Base-by-base conservation (phyloP, 106 monocot genomes). In the Xerophyta viscosa region DNA sequence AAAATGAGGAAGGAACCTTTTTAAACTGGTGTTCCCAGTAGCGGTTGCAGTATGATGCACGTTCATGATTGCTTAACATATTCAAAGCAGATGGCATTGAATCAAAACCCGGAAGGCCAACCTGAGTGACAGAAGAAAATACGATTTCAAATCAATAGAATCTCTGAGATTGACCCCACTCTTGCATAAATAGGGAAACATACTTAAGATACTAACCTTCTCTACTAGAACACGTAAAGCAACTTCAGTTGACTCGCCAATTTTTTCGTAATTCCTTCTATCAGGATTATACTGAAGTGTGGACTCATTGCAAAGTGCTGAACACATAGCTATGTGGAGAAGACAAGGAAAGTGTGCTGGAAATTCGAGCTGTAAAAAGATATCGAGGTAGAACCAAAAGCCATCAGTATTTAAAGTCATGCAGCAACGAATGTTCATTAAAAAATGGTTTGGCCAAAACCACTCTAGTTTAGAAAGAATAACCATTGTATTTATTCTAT, bases 41-140 rank as follows among this genome's bases (percentile, higher is more conserved):
- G 50, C 65, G 84, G 56, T 98, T 98, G 68, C 98, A 98, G 56
- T 90, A 98, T 56, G 90, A 82, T 61, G 90, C 89, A 3, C 98
- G 86, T 63, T 98, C 98, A 60, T 86, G 86, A 45, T 98, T 98
- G 27, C 59, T 80, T 42, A 98, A 57, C 82, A 98, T 82, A 60
- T 76, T 86, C 46, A 98, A 55, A 61, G 98, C 90, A 46, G 89
- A 82, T 66, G 90, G 98, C 98, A 98, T 98, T 48, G 98, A 98
- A 72, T 98, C 85, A 98, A 98, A 98, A 71, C 98, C 98, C 66
- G 98, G 98, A 66, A 98, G 90, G 21, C 98, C 98, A 58, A 98
- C 90, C 98, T 98, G n/a, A n/a, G n/a, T n/a, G n/a, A n/a, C n/a
- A n/a, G n/a, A n/a, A n/a, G n/a, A n/a, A n/a, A n/a, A n/a, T n/a